Evolutionary conservation across 164 flowering plant genomes (phyloP).

Genomic region (Aristolochia californica): DNA sequence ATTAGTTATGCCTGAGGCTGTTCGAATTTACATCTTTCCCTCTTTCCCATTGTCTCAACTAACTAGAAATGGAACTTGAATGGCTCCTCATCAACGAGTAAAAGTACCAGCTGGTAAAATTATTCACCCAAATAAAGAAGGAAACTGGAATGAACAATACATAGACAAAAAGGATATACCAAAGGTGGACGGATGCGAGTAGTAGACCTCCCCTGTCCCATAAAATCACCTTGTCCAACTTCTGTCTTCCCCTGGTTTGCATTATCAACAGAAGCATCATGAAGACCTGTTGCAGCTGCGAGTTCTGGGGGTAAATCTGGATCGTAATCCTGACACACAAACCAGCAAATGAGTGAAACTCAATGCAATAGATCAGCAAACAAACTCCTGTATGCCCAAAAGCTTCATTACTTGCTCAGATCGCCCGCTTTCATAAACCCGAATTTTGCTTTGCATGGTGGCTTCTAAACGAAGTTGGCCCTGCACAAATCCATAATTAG

Average conservation of each 20-base stretch:
- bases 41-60: no score
- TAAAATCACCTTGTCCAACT: slow-evolving; percentile 42
- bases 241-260: slow-evolving; percentile 39
- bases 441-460: slow-evolving; percentile 98
- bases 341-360: not conserved
- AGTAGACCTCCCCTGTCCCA: slow-evolving; percentile 38
- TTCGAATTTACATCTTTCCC: no score
- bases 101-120: no score
- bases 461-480: slow-evolving; percentile 84
- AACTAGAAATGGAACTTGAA: no score
- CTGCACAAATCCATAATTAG: slow-evolving; percentile 29
- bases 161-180: not conserved
- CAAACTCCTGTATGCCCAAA: not conserved
- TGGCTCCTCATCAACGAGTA: no score
- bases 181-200: slow-evolving; percentile 45
- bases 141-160: not conserved
- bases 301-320: slow-evolving; percentile 98
- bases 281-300: slow-evolving; percentile 80
- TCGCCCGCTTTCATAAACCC: slow-evolving; percentile 92
- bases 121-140: not conserved
- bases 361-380: not conserved
- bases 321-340: slow-evolving; percentile 70
- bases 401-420: slow-evolving; percentile 64
- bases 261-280: slow-evolving; percentile 50
- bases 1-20: no score